phyloP scores from a whole-genome alignment of 257 asterid species.

The Cinchona pubescens region DNA sequence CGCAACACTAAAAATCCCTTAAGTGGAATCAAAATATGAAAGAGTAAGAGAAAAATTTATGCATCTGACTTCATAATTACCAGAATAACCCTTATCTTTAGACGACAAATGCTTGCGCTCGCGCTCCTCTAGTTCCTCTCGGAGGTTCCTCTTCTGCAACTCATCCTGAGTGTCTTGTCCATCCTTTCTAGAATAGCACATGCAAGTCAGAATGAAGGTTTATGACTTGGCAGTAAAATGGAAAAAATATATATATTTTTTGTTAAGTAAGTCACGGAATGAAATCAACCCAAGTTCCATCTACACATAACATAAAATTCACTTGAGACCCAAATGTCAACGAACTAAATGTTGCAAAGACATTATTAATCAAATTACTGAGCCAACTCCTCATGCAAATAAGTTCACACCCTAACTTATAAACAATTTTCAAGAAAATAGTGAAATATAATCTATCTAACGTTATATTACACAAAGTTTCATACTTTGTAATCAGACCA shows the following conservation, averaged over 20 bases:
- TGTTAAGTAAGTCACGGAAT: no score
- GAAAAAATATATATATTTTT: no score
- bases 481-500: background rate
- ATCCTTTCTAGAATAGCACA: conserved; percentile 47
- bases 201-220: background rate
- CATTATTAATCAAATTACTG: no score
- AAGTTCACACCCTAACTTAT: no score
- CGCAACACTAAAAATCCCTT: background rate
- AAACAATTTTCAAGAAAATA: no score
- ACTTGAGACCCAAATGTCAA: no score
- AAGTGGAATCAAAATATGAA: background rate
- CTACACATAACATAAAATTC: no score
- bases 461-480: no score
- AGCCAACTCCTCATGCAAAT: no score
- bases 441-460: no score
- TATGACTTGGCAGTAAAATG: background rate
- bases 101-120: conserved; percentile 78
- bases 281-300: no score
- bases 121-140: conserved; percentile 76
- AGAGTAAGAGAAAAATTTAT: background rate
- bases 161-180: conserved; percentile 91
- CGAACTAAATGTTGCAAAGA: no score
- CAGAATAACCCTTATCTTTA: conserved; percentile 43
- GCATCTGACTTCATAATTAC: background rate
- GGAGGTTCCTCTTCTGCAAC: conserved; percentile 62